Conservation (phyloP, 1,284 basidiomycete species). For the Cryptococcus sp. region DNA sequence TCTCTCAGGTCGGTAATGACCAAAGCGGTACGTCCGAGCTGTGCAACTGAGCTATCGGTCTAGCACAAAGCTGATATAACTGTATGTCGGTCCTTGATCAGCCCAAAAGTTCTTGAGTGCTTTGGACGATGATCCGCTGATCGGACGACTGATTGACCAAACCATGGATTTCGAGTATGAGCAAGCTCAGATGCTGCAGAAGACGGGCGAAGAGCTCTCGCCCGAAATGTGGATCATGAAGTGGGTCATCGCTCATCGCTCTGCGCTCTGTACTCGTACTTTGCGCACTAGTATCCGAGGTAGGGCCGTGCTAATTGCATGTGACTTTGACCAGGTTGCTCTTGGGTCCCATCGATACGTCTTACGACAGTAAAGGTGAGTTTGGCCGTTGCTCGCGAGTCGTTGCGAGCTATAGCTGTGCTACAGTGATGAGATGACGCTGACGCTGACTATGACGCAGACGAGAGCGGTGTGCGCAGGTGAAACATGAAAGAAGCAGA, state of each 20-base stretch:
- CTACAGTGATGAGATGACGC: no score
- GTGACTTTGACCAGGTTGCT: conserved; percentile 3
- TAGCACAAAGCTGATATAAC: not conserved
- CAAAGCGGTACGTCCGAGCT: conserved; percentile 34
- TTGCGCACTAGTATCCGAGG: no score
- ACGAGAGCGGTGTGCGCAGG: no score
- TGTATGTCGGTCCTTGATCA: not conserved
- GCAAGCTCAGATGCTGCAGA: conserved; percentile 52
- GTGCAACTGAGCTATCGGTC: not conserved
- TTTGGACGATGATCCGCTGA: conserved; percentile 54
- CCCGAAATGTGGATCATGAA: conserved; percentile 40
- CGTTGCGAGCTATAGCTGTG: no score
- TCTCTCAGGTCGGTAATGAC: conserved; percentile 57
- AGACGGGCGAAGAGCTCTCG: conserved; percentile 37
- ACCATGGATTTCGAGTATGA: conserved; percentile 54
- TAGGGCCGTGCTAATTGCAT: no score
- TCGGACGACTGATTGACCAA: conserved; percentile 53
- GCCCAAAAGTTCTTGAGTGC: conserved; percentile 36
- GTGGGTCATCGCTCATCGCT: conserved; percentile 12
- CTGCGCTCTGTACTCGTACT: no score
- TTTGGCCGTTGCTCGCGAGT: no score
- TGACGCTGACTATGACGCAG: no score
- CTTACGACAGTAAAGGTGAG: conserved; percentile 19
- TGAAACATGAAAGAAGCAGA: no score
- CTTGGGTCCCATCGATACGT: conserved; percentile 29